A percentile compares a stretch with the other conserved stretches of the same genome.
These are phyloP conservation scores for Pseudogymnoascus sp. DNA, from an alignment of 2,329 filamentous ascomycete genomes.

Conservation along the genomic window DNA sequence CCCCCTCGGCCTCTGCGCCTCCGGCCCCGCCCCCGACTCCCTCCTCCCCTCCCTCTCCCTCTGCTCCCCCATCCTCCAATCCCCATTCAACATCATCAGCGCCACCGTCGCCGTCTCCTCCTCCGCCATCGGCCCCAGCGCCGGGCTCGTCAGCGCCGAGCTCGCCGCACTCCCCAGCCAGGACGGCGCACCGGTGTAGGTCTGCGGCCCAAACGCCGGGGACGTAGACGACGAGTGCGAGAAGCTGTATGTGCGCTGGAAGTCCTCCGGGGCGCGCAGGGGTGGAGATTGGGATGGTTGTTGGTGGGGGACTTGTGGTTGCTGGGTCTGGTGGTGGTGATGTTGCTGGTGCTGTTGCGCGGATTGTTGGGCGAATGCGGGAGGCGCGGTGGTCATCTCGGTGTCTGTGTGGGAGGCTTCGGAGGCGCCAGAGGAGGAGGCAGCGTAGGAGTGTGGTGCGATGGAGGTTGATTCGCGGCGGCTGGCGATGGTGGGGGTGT, in stretches of 20 bases:
- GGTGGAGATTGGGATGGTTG: slow-evolving; percentile 46
- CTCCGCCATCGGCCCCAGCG: slow-evolving; percentile 45
- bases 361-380: neutral
- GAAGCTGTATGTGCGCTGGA: slow-evolving; percentile 44
- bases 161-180: slow-evolving; percentile 32
- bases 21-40: neutral
- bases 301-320: slow-evolving; percentile 13
- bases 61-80: slow-evolving; percentile 48
- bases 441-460: slow-evolving; percentile 25
- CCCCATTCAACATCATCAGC: slow-evolving; percentile 78
- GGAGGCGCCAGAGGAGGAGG: slow-evolving; percentile 16
- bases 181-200: slow-evolving; percentile 33
- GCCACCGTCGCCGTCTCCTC: slow-evolving; percentile 68
- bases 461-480: slow-evolving; percentile 29
- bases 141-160: slow-evolving; percentile 53
- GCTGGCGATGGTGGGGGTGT: slow-evolving; percentile 18
- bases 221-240: slow-evolving; percentile 44
- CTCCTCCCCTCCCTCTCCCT: slow-evolving; percentile 13
- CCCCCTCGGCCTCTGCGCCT: slow-evolving; percentile 33
- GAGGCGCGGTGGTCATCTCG: neutral
- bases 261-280: slow-evolving; percentile 41
- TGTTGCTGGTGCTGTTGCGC: neutral
- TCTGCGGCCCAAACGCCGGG: slow-evolving; percentile 49
- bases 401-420: neutral
- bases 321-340: slow-evolving; percentile 23